Base-by-base conservation (phyloP, 495 filamentous ascomycete genomes). In the Rostrohypoxylon terebratum region DNA sequence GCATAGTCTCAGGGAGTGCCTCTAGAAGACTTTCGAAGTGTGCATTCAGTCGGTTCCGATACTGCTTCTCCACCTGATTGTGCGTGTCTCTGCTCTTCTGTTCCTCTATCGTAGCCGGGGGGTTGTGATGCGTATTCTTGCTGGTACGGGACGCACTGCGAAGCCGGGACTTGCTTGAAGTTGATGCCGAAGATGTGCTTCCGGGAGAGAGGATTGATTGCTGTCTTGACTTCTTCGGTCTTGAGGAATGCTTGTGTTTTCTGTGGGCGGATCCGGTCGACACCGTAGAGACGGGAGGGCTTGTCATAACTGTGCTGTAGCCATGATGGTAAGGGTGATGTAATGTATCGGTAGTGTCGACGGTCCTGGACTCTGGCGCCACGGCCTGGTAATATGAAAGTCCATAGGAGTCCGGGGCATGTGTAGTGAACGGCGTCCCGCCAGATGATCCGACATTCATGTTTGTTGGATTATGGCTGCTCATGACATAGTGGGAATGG, bases 61-160 rank as follows among this genome's bases (percentile, higher is more conserved):
- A 85, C 66, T 84, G 78, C 66, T 84, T 84, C 76, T 85, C 83
- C 5, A 84, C 82, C 25, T 82, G 72, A 66, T 85, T 84, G 51
- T 84, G 83, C 9, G 81, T 81, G 63, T 81, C 77, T 34, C 82
- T 78, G 55, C 73, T 79, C 63, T 79, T 81, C 10, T 78, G 78
- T 70, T 82, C 82, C 60, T 82, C 75, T 11, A 68, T 44, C 20
- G 81, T 64, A 54, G 79, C 77, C 14, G 73, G 75, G 11, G 77
- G 76, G 45, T 79, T 81, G 44, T 73, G 72, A 38, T 72, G 76
- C 14, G 73, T 72, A 61, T 83, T 83, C 66, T 84, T 84, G 63
- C 77, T 79, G 0, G 77, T 77, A 10, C 80, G 77, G 0, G 82
- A 80, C 9, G 82, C 82, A 64, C 79, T 81, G 36, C 82, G 82